Evolutionary conservation across 129 eudicot genomes (phyloP), one percentile per base, ranked within the genome.

Genomic region (Pseudognaphalium luteoalbum): DNA sequence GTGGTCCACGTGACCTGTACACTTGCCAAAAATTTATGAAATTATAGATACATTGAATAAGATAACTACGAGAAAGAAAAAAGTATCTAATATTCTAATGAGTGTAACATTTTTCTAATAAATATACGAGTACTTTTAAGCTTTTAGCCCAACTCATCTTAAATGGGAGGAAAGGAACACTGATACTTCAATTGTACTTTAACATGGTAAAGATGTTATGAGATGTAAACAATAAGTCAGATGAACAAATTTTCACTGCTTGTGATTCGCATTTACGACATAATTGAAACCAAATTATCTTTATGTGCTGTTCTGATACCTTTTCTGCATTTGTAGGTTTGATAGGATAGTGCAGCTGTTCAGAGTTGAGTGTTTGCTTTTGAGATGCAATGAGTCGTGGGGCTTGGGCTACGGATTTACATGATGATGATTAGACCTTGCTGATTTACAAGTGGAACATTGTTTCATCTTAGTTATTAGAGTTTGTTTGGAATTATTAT

Each of bases 401-500:
- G 63, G 30, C 63, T 58, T 58, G 63, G 30, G 63, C 63, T 20
- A 58, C 63, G 12, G 25, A 21, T 58, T 57, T n/a, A 57, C 28
- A 44, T 50, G 64, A 65, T 64, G 58, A 70, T 70, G 57, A 50
- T 64, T 28, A 47, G 21, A 64, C 35, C 35, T 32, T 60, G 34
- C 29, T 77, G 62, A 57, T 57, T 57, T 57, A 56, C 62, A 57
- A 57, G 62, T 12, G n/a, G n/a, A 47, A 4, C 17, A 4, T 47
- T 44, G 52, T 32, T 47, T 44, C 62, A 54, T 66, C 37, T 66
- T 78, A 60, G 70, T 63, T 61, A 56, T 71, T 66, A 62, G 28
- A 73, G 51, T 67, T 67, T 80, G 71, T 80, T 80, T 80, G 63
- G 16, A 74, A 80, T 44, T 56, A 12, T 74, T 42, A 80, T 80